Evolutionary conservation across 2,329 filamentous ascomycete species (phyloP), one percentile per base, ranked within the genome.

Genomic region (Ophiostoma australiae): DNA sequence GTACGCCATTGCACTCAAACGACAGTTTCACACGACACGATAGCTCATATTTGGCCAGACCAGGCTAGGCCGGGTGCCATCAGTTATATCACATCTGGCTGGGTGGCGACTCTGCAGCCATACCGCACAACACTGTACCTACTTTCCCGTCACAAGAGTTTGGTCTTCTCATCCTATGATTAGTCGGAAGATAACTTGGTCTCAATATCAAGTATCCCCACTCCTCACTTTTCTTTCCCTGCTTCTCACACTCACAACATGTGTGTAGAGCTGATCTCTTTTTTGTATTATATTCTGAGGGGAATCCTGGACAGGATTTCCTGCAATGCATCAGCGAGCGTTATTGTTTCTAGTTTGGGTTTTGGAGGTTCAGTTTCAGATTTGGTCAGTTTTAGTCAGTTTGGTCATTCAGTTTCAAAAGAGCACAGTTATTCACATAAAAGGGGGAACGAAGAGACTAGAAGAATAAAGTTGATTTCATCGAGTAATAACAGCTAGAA

Each of bases 401-500:
- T 48, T 27, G 52, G n/a, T 58, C 11, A 58, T n/a, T 55, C n/a
- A n/a, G 23, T 20, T n/a, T 27, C 23, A 23, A n/a, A 58, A 27
- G 52, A 27, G 58, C 58, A 33, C 58, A 33, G 58, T 33, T 63
- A 33, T 63, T 63, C 58, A 63, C 58, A 27, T 58, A 63, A 63
- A 61, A 61, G 61, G 61, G n/a, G 61, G 61, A 65, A 65, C 61
- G 58, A 63, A 33, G 52, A 55, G 27, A 17, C 58, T 17, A 63
- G 58, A 23, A 33, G 15, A 33, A 63, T 33, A 63, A 63, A 61
- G 33, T 63, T 63, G 58, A 63, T 39, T 66, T 65, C 20, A n/a
- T 63, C 31, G n/a, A 65, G 55, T 58, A 10, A 31, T 27, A n/a
- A 3, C 23, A 27, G 55, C n/a, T 23, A 31, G 11, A 61, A 27